Evolutionary conservation across 352 stramenopile species (phyloP).

Genomic region (Aphanomyces euteiches): DNA sequence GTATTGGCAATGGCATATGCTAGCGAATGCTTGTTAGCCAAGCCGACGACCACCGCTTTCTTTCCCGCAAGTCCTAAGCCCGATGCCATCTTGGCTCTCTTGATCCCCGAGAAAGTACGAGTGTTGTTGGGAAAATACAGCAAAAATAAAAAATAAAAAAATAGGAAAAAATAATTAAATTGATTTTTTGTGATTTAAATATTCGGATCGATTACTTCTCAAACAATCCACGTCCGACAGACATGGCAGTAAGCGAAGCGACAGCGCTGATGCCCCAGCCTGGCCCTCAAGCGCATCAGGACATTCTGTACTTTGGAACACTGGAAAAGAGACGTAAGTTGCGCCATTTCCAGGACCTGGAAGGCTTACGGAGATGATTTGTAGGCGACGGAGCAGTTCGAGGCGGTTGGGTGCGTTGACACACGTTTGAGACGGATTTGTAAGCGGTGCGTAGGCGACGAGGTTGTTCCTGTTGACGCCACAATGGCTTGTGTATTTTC

Average conservation of each 20-base stretch:
- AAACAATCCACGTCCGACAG: too few relatives aligned
- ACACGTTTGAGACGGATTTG: not conserved
- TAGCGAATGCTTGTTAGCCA: conserved; percentile 89
- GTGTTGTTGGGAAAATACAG: not conserved
- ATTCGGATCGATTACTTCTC: too few relatives aligned
- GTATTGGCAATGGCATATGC: conserved; percentile 65
- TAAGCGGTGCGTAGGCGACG: conserved; percentile 54
- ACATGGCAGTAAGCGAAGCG: too few relatives aligned
- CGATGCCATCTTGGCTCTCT: too few relatives aligned
- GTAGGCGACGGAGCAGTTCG: conserved; percentile 21
- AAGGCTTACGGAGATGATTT: not conserved
- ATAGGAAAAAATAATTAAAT: too few relatives aligned
- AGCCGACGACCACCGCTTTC: conserved; percentile 77
- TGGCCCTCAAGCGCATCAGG: not conserved
- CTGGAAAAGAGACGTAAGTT: conserved; percentile 24
- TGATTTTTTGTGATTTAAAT: too few relatives aligned
- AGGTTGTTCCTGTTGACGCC: conserved; percentile 79
- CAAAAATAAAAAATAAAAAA: too few relatives aligned
- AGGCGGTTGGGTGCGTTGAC: conserved; percentile 14
- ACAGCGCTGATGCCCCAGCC: too few relatives aligned
- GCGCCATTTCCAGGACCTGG: not conserved
- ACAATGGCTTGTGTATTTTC: conserved; percentile 77
- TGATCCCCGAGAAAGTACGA: not conserved
- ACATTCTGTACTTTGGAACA: conserved; percentile 24
- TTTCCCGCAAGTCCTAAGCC: conserved; percentile 44